Percentiles rank a stretch among this genome's conserved stretches.
These are phyloP conservation scores for Allomyces macrogynus DNA, from an alignment of 192 early-diverging fungal species.

Conservation along the genomic window DNA sequence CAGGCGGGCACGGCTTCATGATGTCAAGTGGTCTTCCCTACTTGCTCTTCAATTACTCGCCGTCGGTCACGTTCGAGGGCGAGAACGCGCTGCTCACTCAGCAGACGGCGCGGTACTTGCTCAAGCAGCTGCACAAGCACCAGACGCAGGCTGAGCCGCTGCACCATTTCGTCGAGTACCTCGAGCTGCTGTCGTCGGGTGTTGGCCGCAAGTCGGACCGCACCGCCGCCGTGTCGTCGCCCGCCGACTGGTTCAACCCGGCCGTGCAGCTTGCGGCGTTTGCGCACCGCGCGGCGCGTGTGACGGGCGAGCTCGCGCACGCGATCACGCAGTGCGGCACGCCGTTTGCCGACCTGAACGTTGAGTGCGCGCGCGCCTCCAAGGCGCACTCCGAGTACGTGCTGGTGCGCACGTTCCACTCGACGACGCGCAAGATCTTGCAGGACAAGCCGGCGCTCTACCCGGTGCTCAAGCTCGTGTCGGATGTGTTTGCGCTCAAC, in stretches of 20 bases:
- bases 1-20: constrained; percentile 62
- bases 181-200: constrained; percentile 1
- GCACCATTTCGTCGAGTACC: constrained; percentile 9
- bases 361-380: constrained; percentile 50
- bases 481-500: constrained; percentile 33
- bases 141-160: constrained; percentile 12
- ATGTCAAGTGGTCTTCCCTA: constrained; percentile 46
- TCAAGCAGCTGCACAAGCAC: constrained; percentile 36
- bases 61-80: constrained; percentile 64
- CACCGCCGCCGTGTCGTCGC: constrained; percentile 10
- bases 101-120: constrained; percentile 60
- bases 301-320: constrained; percentile 38
- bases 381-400: constrained; percentile 61
- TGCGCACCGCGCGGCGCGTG: constrained; percentile 47
- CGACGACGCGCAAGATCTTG: constrained; percentile 15
- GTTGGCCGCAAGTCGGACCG: constrained; percentile 18
- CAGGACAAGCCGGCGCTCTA: constrained; percentile 20
- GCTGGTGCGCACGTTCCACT: constrained; percentile 49
- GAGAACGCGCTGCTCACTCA: constrained; percentile 72
- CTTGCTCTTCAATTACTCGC: constrained; percentile 45
- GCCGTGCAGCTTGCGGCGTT: constrained; percentile 46
- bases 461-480: constrained; percentile 19
- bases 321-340: constrained; percentile 36
- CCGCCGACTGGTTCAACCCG: constrained; percentile 34
- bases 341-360: constrained; percentile 53